These are phyloP conservation scores for Tardiomyces blankii DNA, from an alignment of 1,139 yeast genomes.

Conservation along the genomic window DNA sequence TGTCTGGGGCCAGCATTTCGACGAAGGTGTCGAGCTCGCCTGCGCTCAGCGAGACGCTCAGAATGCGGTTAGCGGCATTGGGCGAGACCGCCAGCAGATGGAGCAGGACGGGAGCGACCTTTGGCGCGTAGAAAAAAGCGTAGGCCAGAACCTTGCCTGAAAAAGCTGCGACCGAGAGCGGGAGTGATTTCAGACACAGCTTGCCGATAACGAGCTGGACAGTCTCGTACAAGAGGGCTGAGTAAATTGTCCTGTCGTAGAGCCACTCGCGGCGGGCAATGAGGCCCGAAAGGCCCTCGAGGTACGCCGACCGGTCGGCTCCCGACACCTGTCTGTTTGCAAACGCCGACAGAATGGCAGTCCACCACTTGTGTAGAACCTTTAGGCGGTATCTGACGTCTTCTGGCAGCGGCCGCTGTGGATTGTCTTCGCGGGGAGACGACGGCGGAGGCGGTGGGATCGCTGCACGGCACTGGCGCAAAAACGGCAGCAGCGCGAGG, in stretches of 20 bases:
- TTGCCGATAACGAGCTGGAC: constrained; percentile 44
- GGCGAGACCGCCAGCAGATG: constrained; percentile 46
- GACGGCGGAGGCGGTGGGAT: constrained; percentile 20
- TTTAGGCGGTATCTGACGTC: constrained; percentile 15
- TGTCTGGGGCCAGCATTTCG: constrained; percentile 12
- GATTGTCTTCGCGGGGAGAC: constrained; percentile 32
- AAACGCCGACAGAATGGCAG: constrained; percentile 38
- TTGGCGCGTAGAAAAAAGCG: constrained; percentile 47
- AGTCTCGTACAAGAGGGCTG: constrained; percentile 36
- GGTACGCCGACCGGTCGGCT: constrained; percentile 55
- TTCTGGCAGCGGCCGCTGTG: constrained; percentile 13
- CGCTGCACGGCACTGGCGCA: constrained; percentile 29
- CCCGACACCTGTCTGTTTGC: constrained; percentile 28
- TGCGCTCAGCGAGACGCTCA: constrained; percentile 11
- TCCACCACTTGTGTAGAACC: constrained; percentile 58
- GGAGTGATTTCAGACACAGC: constrained; percentile 42
- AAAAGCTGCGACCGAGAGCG: constrained; percentile 57
- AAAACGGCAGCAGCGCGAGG: constrained; percentile 53
- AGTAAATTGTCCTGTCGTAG: constrained; percentile 10
- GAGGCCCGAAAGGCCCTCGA: constrained; percentile 63
- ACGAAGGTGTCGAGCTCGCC: constrained; percentile 8
- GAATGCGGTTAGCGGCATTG: constrained; percentile 26
- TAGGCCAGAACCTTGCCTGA: constrained; percentile 70
- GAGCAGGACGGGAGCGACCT: constrained; percentile 51
- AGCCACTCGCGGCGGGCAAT: constrained; percentile 57